Conservation (phyloP, 257 asterid genomes). For the Solanum chiquidenum region DNA sequence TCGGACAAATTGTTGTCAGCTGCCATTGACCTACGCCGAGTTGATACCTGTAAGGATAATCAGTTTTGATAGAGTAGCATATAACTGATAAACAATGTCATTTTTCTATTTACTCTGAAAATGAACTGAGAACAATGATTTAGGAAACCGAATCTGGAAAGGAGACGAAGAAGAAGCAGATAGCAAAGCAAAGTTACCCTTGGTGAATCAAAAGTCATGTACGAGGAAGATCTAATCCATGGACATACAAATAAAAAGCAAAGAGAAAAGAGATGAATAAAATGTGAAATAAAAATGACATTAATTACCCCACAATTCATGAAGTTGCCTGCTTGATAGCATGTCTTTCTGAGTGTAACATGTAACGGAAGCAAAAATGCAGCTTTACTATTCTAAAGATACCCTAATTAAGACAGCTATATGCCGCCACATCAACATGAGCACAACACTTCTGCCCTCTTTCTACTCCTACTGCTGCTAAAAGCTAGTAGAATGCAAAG, state of each 20-base stretch:
- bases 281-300: background rate
- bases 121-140: background rate
- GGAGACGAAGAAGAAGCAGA: background rate
- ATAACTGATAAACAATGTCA: background rate
- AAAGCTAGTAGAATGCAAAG: background rate
- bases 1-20: constrained; percentile 55
- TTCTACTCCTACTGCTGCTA: background rate
- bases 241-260: background rate
- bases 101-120: background rate
- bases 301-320: background rate
- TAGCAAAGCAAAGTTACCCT: background rate
- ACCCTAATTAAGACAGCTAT: background rate
- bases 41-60: constrained; percentile 39
- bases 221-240: background rate
- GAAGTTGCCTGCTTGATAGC: background rate
- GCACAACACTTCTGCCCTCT: background rate
- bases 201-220: background rate
- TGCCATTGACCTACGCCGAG: constrained; percentile 61
- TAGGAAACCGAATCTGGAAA: background rate
- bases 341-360: background rate
- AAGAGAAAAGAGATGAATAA: background rate
- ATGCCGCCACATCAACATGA: background rate
- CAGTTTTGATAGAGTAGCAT: background rate
- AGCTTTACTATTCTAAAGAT: background rate
- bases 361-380: background rate